Percentiles rank a stretch among this genome's conserved stretches.
Conservation (phyloP, 2,329 filamentous ascomycete species). For the Hypoxylon sp. region DNA sequence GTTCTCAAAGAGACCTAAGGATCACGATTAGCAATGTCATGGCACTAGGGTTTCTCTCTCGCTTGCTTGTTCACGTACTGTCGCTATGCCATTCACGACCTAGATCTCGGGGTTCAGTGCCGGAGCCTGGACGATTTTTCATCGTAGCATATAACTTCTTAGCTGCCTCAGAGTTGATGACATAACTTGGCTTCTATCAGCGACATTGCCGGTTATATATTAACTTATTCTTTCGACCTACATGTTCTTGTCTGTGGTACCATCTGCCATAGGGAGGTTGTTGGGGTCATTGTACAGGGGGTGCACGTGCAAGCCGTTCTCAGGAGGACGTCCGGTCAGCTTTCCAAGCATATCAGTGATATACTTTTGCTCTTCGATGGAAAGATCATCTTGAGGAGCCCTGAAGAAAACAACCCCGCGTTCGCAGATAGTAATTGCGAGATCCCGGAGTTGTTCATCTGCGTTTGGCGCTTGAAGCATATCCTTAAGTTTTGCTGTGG, state of each 20-base stretch:
- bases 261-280: conserved; percentile 57
- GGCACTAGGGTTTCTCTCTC: too few relatives aligned
- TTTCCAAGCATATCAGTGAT: conserved; percentile 54
- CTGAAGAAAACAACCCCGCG: conserved; percentile 55
- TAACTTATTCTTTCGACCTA: conserved; percentile 36
- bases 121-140: conserved; percentile 49
- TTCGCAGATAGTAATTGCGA: conserved; percentile 56
- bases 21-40: not conserved
- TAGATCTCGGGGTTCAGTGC: conserved; percentile 53
- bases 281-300: conserved; percentile 56
- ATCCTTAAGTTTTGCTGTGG: conserved; percentile 52
- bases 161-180: conserved; percentile 55
- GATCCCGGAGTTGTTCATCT: conserved; percentile 54
- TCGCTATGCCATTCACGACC: conserved; percentile 56
- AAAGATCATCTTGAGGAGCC: conserved; percentile 53
- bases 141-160: conserved; percentile 58
- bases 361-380: conserved; percentile 54
- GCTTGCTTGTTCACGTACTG: conserved; percentile 43
- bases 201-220: not conserved
- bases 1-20: conserved; percentile 52
- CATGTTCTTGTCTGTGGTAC: conserved; percentile 57
- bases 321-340: conserved; percentile 52
- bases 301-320: conserved; percentile 54
- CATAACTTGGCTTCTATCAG: conserved; percentile 51
- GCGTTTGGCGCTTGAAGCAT: conserved; percentile 52